Evolutionary conservation across 441 rosid genomes (phyloP).

Genomic region (Arabidopsis lyrata): DNA sequence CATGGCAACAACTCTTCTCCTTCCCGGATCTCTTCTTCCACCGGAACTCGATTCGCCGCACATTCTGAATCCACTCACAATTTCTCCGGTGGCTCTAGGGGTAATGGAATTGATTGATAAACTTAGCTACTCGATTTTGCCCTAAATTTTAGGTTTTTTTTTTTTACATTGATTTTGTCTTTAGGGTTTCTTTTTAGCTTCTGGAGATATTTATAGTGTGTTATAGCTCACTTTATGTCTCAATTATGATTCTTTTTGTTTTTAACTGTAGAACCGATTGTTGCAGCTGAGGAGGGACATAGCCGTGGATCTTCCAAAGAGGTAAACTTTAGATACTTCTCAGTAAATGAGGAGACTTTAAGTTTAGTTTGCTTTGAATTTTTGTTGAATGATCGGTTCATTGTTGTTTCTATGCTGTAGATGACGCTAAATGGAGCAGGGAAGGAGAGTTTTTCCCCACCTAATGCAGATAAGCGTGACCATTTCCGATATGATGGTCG

Average conservation of each 20-base stretch:
- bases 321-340: slow-evolving; percentile 50
- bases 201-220: not conserved
- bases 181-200: slow-evolving; percentile 10
- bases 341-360: not conserved
- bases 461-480: slow-evolving; percentile 42
- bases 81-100: slow-evolving; percentile 30
- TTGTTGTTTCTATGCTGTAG: slow-evolving; percentile 44
- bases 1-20: slow-evolving; percentile 61
- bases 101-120: slow-evolving; percentile 22
- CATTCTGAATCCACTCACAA: slow-evolving; percentile 34
- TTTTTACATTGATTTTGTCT: slow-evolving; percentile 17
- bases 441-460: slow-evolving; percentile 49
- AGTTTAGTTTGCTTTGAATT: not conserved
- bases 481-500: slow-evolving; percentile 47
- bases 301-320: slow-evolving; percentile 69
- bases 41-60: slow-evolving; percentile 45
- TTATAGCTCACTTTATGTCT: not conserved
- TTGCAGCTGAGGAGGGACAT: slow-evolving; percentile 57
- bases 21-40: slow-evolving; percentile 47
- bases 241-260: slow-evolving; percentile 9
- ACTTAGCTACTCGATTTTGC: not conserved
- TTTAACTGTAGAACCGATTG: slow-evolving; percentile 55
- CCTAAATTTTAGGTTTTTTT: slow-evolving; percentile 14
- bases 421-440: slow-evolving; percentile 58
- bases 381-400: not conserved